Percentiles rank a stretch among this genome's conserved stretches.
Evolutionary conservation across 495 filamentous ascomycete species (phyloP).

Genomic region (Hypoxylon cercidicola): DNA sequence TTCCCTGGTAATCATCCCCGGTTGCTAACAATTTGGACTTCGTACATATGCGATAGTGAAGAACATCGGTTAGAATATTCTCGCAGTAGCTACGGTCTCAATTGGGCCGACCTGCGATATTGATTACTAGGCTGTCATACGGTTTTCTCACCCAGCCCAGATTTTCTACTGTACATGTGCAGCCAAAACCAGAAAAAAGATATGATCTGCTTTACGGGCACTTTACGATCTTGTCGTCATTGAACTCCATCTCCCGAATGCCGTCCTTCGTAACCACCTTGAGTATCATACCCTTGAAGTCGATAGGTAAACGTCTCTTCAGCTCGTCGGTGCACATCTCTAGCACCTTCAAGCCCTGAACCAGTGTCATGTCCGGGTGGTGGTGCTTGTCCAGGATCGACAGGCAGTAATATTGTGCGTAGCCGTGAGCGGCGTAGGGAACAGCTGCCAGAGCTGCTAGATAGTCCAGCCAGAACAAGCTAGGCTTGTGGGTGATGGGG

Average conservation of each 20-base stretch:
- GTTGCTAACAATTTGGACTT: background rate
- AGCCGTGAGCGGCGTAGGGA: conserved; percentile 97
- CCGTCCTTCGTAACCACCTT: conserved; percentile 96
- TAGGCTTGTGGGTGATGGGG: conserved; percentile 84
- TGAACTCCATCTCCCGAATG: conserved; percentile 80
- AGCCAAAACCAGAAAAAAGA: conserved; percentile 14
- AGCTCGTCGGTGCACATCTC: conserved; percentile 95
- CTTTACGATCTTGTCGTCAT: conserved; percentile 77
- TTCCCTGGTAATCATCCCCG: background rate
- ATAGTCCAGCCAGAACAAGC: conserved; percentile 97
- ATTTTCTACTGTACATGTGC: conserved; percentile 42
- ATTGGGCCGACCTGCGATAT: conserved; percentile 23
- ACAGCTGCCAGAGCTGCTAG: conserved; percentile 86
- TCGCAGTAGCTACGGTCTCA: conserved; percentile 13
- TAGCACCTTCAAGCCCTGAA: conserved; percentile 88
- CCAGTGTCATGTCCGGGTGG: conserved; percentile 88
- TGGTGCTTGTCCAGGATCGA: conserved; percentile 98
- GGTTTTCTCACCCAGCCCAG: conserved; percentile 24
- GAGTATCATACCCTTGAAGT: conserved; percentile 95
- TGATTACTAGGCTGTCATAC: conserved; percentile 30
- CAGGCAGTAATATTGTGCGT: conserved; percentile 98
- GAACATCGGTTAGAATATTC: conserved; percentile 1
- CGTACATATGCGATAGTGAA: conserved; percentile 8
- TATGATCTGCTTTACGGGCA: conserved; percentile 61
- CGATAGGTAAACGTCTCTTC: conserved; percentile 93